Evolutionary conservation across 129 eudicot genomes (phyloP), one percentile per base, ranked within the genome.

Genomic region (Chrysanthemum makinoi): DNA sequence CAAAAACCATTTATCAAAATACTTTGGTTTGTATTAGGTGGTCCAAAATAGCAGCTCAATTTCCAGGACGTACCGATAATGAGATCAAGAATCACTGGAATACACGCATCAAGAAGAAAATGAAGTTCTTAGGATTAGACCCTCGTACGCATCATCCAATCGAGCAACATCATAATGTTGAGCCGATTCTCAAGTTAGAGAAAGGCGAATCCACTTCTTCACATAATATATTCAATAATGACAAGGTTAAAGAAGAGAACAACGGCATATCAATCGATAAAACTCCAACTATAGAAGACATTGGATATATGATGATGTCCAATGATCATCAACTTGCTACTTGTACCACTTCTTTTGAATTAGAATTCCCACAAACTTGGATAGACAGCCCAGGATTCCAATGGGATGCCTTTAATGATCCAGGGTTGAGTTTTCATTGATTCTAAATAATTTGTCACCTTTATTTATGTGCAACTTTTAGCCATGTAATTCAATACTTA

Each of bases 41-140:
- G 91, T 80, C 91, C 2, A 83, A 80, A 69, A 86, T 86, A 11
- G 91, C 91, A 50, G 80, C 83, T 11, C 81, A 81, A 10, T 81
- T 86, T 28, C 88, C 91, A 14, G 91, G 91, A 0, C 80, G 91
- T 8, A 86, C 91, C 12, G 91, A 86, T 75, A 86, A 86, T 7
- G 91, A 86, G 52, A 86, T 86, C 44, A 86, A 86, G 62, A 86
- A 86, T 63, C 85, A 86, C 14, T 86, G 91, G 91, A 86, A 89
- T 68, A 89, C 96, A 22, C 80, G 83, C 39, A 89, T 89, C 60
- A 89, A 89, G 72, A 89, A 89, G 86, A 89, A 84, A 65, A 66
- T 89, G 79, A 86, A 80, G 55, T 79, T 78, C 65, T 47, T 81
- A 30, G 92, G 96, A 24, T 44, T 86, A 73, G 92, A 89, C 77